Percentiles rank a stretch among this genome's conserved stretches.
These are phyloP conservation scores for Diutina pseudorugosa DNA, from an alignment of 1,139 yeast species.

Conservation along the genomic window DNA sequence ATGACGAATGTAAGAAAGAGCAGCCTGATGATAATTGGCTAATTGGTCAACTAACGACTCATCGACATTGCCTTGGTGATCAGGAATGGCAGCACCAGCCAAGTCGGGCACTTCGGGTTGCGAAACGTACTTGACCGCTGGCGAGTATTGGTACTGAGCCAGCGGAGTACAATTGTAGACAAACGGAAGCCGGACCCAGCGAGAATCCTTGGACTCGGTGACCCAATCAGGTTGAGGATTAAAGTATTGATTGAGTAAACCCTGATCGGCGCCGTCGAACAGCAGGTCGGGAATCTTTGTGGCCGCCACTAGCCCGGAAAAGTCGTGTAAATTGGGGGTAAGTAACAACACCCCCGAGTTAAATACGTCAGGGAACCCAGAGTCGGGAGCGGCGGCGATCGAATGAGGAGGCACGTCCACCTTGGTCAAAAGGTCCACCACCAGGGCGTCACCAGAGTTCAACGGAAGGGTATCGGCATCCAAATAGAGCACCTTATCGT, in stretches of 20 bases:
- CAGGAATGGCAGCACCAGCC: neutral
- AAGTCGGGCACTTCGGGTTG: neutral
- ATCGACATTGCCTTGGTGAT: neutral
- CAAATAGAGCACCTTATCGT: slow-evolving; percentile 53
- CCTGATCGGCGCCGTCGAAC: slow-evolving; percentile 4
- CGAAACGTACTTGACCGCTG: neutral
- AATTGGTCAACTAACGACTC: slow-evolving; percentile 5
- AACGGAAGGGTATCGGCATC: slow-evolving; percentile 77
- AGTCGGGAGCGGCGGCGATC: slow-evolving; percentile 75
- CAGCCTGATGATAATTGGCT: slow-evolving; percentile 15
- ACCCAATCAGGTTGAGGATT: slow-evolving; percentile 4
- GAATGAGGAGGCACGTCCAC: slow-evolving; percentile 24
- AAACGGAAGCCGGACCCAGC: slow-evolving; percentile 3
- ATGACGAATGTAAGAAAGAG: slow-evolving; percentile 13
- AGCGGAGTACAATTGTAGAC: slow-evolving; percentile 3
- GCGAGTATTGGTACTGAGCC: slow-evolving; percentile 2
- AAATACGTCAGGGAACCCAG: slow-evolving; percentile 94
- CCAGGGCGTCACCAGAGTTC: slow-evolving; percentile 23
- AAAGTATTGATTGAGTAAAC: slow-evolving; percentile 3
- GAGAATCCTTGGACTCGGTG: neutral
- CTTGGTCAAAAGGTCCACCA: slow-evolving; percentile 15
- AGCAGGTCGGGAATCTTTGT: slow-evolving; percentile 2
- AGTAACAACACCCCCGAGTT: slow-evolving; percentile 77
- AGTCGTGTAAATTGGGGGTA: slow-evolving; percentile 41
- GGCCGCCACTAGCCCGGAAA: slow-evolving; percentile 21